A percentile compares a stretch with the other conserved stretches of the same genome.
These are phyloP conservation scores for Curvularia lunata DNA, from an alignment of 2,329 filamentous ascomycete genomes.

Conservation along the genomic window DNA sequence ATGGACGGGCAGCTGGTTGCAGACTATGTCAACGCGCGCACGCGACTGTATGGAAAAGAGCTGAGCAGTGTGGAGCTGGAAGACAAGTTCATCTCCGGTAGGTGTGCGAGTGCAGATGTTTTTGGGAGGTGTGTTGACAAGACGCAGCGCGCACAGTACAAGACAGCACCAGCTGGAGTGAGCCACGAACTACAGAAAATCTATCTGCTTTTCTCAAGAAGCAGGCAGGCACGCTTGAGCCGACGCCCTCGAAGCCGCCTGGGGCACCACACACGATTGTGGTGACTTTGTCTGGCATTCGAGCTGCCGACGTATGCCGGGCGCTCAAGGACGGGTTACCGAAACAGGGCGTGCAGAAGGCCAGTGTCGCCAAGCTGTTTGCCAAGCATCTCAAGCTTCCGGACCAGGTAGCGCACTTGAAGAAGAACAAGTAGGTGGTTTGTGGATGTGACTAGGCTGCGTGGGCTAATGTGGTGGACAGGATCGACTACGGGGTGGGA, in stretches of 20 bases:
- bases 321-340: constrained; percentile 69
- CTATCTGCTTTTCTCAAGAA: constrained; percentile 79
- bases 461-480: constrained; percentile 45
- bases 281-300: constrained; percentile 80
- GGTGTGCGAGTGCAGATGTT: constrained; percentile 5
- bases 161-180: constrained; percentile 78
- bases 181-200: constrained; percentile 71
- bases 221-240: constrained; percentile 66
- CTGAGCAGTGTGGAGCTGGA: constrained; percentile 83
- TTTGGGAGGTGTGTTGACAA: constrained; percentile 17
- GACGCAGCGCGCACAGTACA: constrained; percentile 71
- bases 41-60: constrained; percentile 77
- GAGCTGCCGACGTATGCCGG: constrained; percentile 83
- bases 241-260: constrained; percentile 68
- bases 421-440: constrained; percentile 60
- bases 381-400: constrained; percentile 97
- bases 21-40: constrained; percentile 82
- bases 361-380: constrained; percentile 86
- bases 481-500: constrained; percentile 86
- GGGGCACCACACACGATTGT: constrained; percentile 78
- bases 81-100: constrained; percentile 81
- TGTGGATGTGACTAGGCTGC: constrained; percentile 11
- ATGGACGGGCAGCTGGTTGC: constrained; percentile 86
- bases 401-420: constrained; percentile 79
- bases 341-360: constrained; percentile 63